Evolutionary conservation across 2,329 filamentous ascomycete genomes (phyloP).

Genomic region (Hymenoscyphus fraxineus): DNA sequence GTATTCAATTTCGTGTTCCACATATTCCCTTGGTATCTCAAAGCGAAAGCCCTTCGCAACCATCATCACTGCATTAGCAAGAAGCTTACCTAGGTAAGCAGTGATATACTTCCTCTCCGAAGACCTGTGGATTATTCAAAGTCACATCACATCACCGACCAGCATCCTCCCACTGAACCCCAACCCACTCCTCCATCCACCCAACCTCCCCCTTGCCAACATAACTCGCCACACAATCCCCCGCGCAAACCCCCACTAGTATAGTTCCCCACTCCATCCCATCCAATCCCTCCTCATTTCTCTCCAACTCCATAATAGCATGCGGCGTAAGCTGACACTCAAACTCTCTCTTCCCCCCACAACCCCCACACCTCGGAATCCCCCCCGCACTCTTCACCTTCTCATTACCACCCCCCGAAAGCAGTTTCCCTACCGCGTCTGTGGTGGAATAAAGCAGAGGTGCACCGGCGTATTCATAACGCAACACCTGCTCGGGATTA

Average conservation of each 20-base stretch:
- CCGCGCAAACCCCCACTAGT: constrained; percentile 77
- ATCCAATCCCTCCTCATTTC: constrained; percentile 65
- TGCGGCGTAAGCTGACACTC: constrained; percentile 92
- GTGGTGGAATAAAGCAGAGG: constrained; percentile 77
- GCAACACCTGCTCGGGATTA: constrained; percentile 78
- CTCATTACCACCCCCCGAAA: constrained; percentile 37
- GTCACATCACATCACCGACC: constrained; percentile 13
- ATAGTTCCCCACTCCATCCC: constrained; percentile 99
- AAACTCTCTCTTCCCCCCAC: constrained; percentile 72
- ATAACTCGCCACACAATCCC: constrained; percentile 66
- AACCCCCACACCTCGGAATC: constrained; percentile 74
- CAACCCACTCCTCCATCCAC: constrained; percentile 94
- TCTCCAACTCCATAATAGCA: constrained; percentile 84
- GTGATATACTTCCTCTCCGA: no score
- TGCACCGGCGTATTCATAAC: constrained; percentile 71
- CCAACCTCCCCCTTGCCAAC: constrained; percentile 60
- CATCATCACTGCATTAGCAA: no score
- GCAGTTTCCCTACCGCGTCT: constrained; percentile 67
- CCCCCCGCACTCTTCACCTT: constrained; percentile 35
- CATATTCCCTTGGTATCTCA: no score
- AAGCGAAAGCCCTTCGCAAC: no score
- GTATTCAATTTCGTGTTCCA: no score
- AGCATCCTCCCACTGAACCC: constrained; percentile 94
- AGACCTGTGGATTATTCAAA: no score
- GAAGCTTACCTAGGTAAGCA: no score